These are phyloP conservation scores for Raddia distichophylla DNA, from an alignment of 176 grass and related monocot species.

Conservation along the genomic window DNA sequence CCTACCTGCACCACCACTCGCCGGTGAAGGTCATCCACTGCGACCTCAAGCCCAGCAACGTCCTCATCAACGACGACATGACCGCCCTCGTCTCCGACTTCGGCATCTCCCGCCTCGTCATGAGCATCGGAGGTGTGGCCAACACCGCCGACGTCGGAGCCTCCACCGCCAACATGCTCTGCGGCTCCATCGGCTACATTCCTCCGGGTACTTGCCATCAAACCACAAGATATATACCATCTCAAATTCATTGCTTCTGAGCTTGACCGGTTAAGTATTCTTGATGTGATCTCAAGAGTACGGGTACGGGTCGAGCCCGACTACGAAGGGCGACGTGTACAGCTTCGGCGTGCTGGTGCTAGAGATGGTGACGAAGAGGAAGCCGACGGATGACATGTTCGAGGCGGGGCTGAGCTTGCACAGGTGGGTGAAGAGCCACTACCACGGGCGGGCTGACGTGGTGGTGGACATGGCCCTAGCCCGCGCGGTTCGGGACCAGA, in stretches of 20 bases:
- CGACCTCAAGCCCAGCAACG: constrained; percentile 92
- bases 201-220: constrained; percentile 60
- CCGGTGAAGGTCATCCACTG: constrained; percentile 93
- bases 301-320: constrained; percentile 71
- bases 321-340: constrained; percentile 87
- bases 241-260: background rate
- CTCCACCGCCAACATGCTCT: constrained; percentile 84
- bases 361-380: constrained; percentile 69
- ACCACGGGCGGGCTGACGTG: constrained; percentile 54
- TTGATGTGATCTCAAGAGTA: constrained; percentile 56
- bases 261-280: too few relatives aligned
- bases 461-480: constrained; percentile 52
- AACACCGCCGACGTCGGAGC: constrained; percentile 59
- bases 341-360: constrained; percentile 91
- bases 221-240: background rate
- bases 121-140: constrained; percentile 48
- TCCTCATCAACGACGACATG: constrained; percentile 95
- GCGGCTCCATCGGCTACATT: constrained; percentile 92
- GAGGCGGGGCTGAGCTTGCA: constrained; percentile 69
- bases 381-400: constrained; percentile 79
- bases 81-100: constrained; percentile 95
- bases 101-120: constrained; percentile 74
- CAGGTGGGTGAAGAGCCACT: constrained; percentile 69
- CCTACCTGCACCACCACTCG: constrained; percentile 92
- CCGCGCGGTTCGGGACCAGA: constrained; percentile 57